Evolutionary conservation across 108 stramenopile genomes (phyloP).

Genomic region (Cyclotella cryptica): DNA sequence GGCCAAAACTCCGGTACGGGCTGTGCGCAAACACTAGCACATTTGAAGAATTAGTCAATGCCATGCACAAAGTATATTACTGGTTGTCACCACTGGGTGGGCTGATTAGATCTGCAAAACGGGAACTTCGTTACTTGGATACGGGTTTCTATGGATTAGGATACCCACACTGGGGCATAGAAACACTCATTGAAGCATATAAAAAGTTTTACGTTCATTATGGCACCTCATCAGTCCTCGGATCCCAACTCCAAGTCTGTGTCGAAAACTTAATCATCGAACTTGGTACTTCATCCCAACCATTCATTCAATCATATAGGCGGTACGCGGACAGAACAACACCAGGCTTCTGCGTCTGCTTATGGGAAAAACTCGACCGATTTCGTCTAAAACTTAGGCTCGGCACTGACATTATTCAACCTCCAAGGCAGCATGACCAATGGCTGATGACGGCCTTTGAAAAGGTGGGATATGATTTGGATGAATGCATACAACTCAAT

Average conservation of each 20-base stretch:
- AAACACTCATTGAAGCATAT: background rate
- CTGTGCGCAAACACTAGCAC: slow-evolving; percentile 4
- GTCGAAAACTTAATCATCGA: background rate
- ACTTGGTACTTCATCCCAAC: slow-evolving; percentile 8
- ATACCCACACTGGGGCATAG: background rate
- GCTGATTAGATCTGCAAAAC: background rate
- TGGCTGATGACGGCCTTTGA: slow-evolving; percentile 17
- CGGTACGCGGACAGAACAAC: background rate
- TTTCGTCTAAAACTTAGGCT: background rate
- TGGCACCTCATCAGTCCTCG: background rate
- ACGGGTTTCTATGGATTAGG: slow-evolving; percentile 18
- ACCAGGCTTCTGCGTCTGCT: background rate
- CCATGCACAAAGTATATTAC: background rate
- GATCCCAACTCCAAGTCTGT: background rate
- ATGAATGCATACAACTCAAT: slow-evolving; percentile 10
- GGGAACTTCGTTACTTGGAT: background rate
- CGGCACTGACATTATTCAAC: background rate
- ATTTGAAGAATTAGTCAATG: background rate
- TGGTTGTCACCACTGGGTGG: background rate
- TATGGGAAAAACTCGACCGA: too few species aligned
- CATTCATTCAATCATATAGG: background rate
- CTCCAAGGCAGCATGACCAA: slow-evolving; percentile 6
- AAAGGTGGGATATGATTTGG: background rate
- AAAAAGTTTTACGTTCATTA: slow-evolving; percentile 8
- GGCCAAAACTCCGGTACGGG: slow-evolving; percentile 12